Percentiles rank a stretch among this genome's conserved stretches.
These are phyloP conservation scores for Apocynum venetum DNA, from an alignment of 257 asterid species.

Conservation along the genomic window DNA sequence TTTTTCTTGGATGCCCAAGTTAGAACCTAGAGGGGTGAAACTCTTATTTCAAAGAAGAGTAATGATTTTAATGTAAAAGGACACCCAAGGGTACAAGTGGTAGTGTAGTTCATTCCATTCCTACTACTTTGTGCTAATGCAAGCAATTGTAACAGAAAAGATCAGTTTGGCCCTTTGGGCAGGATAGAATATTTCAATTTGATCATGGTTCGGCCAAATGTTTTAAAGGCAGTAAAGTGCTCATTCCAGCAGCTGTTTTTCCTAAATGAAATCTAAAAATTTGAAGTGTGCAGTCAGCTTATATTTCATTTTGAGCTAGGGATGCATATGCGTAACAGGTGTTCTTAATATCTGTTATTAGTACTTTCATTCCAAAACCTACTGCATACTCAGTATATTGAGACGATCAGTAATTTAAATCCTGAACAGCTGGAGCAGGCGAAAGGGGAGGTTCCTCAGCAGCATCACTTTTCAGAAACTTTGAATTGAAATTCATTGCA, in stretches of 20 bases:
- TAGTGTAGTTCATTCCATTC: neutral
- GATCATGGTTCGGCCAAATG: neutral
- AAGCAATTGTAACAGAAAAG: too few species aligned
- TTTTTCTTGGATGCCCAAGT: neutral
- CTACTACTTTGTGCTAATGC: neutral
- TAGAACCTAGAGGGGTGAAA: neutral
- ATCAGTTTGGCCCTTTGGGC: neutral
- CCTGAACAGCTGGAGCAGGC: constrained; percentile 1
- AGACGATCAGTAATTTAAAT: neutral
- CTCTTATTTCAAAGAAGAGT: neutral
- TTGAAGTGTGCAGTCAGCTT: neutral
- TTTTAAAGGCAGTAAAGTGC: neutral
- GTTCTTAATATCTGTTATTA: neutral
- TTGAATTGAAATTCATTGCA: neutral
- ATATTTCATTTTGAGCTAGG: neutral
- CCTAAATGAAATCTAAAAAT: neutral
- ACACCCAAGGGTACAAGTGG: neutral
- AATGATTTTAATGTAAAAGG: neutral
- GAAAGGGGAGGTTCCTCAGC: neutral
- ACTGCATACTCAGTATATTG: neutral
- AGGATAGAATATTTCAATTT: neutral
- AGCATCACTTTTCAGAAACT: neutral
- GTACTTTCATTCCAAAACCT: neutral
- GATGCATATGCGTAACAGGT: neutral
- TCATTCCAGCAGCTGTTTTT: neutral